Percentiles rank a stretch among this genome's conserved stretches.
phyloP scores from a whole-genome alignment of 352 stramenopile species.

The Phytophthora tubulina region DNA sequence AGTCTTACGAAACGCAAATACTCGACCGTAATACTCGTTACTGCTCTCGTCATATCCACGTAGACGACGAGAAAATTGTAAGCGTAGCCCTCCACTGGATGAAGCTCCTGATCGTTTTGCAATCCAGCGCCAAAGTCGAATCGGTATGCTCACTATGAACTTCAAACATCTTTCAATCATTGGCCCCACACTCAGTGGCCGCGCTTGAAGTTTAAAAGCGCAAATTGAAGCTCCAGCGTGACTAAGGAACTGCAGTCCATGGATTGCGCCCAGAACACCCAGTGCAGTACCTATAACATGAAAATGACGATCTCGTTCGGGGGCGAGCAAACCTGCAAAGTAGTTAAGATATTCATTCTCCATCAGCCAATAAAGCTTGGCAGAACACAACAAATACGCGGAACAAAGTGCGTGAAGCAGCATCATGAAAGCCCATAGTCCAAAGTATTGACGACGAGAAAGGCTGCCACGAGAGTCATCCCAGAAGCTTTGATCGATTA shows the following conservation, averaged over 20 bases:
- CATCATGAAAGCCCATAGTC: conserved; percentile 27
- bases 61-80: neutral
- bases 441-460: conserved; percentile 20
- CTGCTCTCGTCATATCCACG: conserved; percentile 9
- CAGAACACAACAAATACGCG: conserved; percentile 30
- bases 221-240: conserved; percentile 7
- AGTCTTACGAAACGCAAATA: conserved; percentile 47
- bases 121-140: neutral
- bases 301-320: conserved; percentile 29
- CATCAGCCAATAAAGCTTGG: conserved; percentile 43
- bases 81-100: neutral
- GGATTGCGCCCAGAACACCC: conserved; percentile 16
- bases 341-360: conserved; percentile 51
- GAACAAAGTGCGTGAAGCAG: conserved; percentile 27
- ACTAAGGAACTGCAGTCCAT: conserved; percentile 21
- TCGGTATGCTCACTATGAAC: neutral
- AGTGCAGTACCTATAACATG: conserved; percentile 25
- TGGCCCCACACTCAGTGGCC: neutral
- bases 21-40: conserved; percentile 39
- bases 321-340: conserved; percentile 40
- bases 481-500: neutral
- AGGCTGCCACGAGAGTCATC: neutral
- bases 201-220: neutral
- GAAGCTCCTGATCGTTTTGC: neutral
- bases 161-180: neutral